phyloP scores from a whole-genome alignment of 257 asterid genomes.

The Rauvolfia tetraphylla region DNA sequence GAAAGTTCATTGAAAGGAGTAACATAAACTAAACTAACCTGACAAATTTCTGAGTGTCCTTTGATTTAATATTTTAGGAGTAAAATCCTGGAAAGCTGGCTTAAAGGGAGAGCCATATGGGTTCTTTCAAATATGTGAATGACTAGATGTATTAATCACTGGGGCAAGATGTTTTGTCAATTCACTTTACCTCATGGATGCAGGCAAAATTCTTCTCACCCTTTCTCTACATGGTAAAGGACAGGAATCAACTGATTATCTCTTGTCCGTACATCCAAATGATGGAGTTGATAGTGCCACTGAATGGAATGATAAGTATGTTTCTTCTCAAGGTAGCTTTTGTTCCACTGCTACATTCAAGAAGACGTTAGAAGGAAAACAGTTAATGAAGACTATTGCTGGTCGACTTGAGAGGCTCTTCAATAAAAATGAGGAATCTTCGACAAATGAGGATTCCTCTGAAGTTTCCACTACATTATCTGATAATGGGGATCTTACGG shows the following conservation, averaged over 20 bases:
- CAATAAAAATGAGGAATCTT: slow-evolving; percentile 47
- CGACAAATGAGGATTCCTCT: slow-evolving; percentile 38
- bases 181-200: slow-evolving; percentile 10
- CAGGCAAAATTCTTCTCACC: slow-evolving; percentile 75
- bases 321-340: slow-evolving; percentile 32
- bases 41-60: background rate
- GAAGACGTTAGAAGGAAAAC: slow-evolving; percentile 53
- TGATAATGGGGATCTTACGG: slow-evolving; percentile 43
- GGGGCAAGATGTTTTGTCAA: background rate
- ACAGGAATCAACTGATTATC: slow-evolving; percentile 35
- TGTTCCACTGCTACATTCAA: slow-evolving; percentile 27
- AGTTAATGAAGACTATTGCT: slow-evolving; percentile 59
- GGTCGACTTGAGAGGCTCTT: slow-evolving; percentile 64
- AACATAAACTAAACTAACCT: background rate
- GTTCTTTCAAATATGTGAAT: background rate
- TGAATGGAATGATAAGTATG: slow-evolving; percentile 28
- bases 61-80: no score
- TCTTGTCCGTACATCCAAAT: slow-evolving; percentile 25
- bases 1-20: background rate
- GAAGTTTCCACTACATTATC: slow-evolving; percentile 42
- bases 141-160: background rate
- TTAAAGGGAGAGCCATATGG: background rate
- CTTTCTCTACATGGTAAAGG: slow-evolving; percentile 62
- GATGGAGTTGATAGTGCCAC: slow-evolving; percentile 13
- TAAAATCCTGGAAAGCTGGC: background rate